Base-by-base conservation (phyloP, 495 filamentous ascomycete genomes). In the Xylaria intraflava region DNA sequence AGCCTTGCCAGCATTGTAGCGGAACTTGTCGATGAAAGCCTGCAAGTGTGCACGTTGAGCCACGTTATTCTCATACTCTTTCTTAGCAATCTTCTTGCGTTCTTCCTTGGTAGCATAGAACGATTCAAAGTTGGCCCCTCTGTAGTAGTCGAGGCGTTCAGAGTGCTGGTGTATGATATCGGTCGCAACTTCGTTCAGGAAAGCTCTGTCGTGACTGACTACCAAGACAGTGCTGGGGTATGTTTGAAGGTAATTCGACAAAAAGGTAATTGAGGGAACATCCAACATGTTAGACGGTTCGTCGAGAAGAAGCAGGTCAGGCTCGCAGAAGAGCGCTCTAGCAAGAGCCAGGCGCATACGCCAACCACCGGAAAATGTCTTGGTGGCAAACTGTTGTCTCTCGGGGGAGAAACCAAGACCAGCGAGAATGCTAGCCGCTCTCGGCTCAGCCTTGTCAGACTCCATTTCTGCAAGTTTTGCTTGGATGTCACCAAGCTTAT, bases 281-380 rank as follows among this genome's bases (percentile, higher is more conserved):
- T 99, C 93, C 89, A 99, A 91, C 93, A 99, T 99, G 84, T 99
- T 99, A 45, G 94, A 97, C 66, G 93, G 93, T 82, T 98, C 92
- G 73, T 98, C 93, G 64, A 98, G 89, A 62, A 99, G 80, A 56
- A 99, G 78, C 20, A 99, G 74, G 72, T 99, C 93, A 30, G 93
- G 93, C 68, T 99, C 94, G 75, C 93, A 99, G 78, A 99, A 99
- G 33, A 99, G 79, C 9, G 93, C 93, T 77, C 93, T 79, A 6
- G 93, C 93, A 36, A 99, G 76, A 6, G 93, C 93, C 49, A 99
- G 75, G 78, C 93, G 84, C 93, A 99, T 99, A 71, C 93, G 83
- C 93, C 93, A 99, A 86, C 93, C 93, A 78, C 93, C 93, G 35
- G 93, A 99, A 75, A 99, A 99, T 16, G 91, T 97, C 77, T 88